Conservation (phyloP, 2,329 filamentous ascomycete genomes). For the Paramyrothecium sp. region DNA sequence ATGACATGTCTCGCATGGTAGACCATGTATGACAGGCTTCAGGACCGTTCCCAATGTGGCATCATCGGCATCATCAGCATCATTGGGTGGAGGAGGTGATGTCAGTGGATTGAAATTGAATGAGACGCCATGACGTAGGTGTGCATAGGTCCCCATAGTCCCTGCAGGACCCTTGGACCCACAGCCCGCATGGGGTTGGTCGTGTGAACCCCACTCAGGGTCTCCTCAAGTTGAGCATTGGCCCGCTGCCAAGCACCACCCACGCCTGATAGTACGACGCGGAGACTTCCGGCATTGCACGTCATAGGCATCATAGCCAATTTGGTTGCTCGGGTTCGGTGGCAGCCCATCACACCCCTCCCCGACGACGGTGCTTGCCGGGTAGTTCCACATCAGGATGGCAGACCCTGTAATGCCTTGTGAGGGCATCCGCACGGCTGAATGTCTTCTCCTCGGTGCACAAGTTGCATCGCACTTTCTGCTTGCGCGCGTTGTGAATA, state of each 20-base stretch:
- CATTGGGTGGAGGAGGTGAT: slow-evolving; percentile 19
- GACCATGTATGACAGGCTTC: slow-evolving; percentile 3
- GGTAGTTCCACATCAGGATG: slow-evolving; percentile 85
- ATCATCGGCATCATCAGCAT: slow-evolving; percentile 20
- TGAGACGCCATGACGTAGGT: slow-evolving; percentile 11
- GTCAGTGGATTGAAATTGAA: slow-evolving; percentile 16
- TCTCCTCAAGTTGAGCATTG: neutral
- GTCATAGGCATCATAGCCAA: neutral
- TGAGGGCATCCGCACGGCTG: slow-evolving; percentile 90
- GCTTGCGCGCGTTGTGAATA: slow-evolving; percentile 91
- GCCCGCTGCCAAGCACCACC: slow-evolving; percentile 15
- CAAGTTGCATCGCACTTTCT: slow-evolving; percentile 88
- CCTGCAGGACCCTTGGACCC: slow-evolving; percentile 31
- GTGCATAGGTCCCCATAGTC: slow-evolving; percentile 8
- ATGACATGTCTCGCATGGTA: neutral
- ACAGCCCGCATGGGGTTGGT: slow-evolving; percentile 11
- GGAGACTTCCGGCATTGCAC: neutral
- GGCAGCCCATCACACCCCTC: slow-evolving; percentile 15
- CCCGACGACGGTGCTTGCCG: slow-evolving; percentile 52
- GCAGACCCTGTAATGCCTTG: slow-evolving; percentile 89
- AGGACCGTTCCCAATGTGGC: slow-evolving; percentile 8
- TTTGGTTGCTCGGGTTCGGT: neutral
- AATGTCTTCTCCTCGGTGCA: slow-evolving; percentile 98
- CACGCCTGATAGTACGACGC: slow-evolving; percentile 6
- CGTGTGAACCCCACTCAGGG: neutral